phyloP scores from a whole-genome alignment of 2,329 filamentous ascomycete species.

The Fonsecaea pugnacius region DNA sequence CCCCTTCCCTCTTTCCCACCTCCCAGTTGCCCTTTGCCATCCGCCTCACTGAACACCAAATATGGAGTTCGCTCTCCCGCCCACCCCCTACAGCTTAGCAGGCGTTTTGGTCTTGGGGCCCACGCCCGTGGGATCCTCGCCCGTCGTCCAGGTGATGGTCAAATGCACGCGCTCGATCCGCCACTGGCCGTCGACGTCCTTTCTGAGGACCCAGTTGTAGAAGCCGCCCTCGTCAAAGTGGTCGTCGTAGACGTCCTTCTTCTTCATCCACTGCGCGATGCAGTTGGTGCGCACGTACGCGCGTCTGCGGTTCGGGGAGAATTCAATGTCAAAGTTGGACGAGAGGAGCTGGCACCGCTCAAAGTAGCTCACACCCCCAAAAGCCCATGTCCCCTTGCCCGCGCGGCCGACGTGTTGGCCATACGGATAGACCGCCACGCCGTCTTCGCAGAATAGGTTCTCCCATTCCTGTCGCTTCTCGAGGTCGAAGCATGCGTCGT shows the following conservation, averaged over 20 bases:
- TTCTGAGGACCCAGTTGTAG: constrained; percentile 24
- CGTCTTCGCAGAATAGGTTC: constrained; percentile 23
- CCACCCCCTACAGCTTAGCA: constrained; percentile 1
- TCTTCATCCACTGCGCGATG: constrained; percentile 27
- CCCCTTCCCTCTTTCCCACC: too few species aligned
- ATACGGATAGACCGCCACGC: constrained; percentile 21
- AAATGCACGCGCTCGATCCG: constrained; percentile 22
- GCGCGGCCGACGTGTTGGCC: constrained; percentile 21
- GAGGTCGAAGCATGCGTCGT: constrained; percentile 23
- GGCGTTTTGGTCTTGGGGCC: constrained; percentile 16
- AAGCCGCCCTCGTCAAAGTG: constrained; percentile 28
- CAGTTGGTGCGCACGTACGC: constrained; percentile 26
- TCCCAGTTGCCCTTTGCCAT: too few species aligned
- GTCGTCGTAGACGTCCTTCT: constrained; percentile 18
- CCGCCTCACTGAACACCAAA: too few species aligned
- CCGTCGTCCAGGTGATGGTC: constrained; percentile 26
- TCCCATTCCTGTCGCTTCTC: constrained; percentile 25
- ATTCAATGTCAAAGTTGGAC: constrained; percentile 26
- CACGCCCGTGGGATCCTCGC: constrained; percentile 23
- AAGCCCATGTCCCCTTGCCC: constrained; percentile 23
- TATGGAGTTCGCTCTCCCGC: background rate
- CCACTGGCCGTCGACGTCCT: constrained; percentile 22
- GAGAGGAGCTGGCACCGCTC: constrained; percentile 21
- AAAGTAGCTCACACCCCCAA: constrained; percentile 18
- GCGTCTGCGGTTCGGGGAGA: constrained; percentile 9